A percentile compares a stretch with the other conserved stretches of the same genome.
phyloP scores from a whole-genome alignment of 305 asterid genomes.

The Fraxinus platypoda region DNA sequence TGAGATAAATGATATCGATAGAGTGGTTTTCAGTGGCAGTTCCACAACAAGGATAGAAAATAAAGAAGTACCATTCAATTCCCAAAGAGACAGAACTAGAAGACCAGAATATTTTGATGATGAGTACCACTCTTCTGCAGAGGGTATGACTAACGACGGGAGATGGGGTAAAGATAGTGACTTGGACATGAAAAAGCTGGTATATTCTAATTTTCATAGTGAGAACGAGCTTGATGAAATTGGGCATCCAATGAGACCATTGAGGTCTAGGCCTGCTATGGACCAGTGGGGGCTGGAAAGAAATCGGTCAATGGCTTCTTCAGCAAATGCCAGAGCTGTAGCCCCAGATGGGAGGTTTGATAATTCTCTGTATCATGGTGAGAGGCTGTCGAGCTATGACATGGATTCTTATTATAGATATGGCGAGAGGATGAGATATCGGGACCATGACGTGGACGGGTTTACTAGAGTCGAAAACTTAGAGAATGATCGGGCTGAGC shows the following conservation, averaged over 20 bases:
- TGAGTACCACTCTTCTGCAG: slow-evolving; percentile 34
- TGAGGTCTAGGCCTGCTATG: slow-evolving; percentile 43
- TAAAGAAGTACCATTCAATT: slow-evolving; percentile 33
- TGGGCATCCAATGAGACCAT: slow-evolving; percentile 41
- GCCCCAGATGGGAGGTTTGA: slow-evolving; percentile 42
- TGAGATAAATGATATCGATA: slow-evolving; percentile 33
- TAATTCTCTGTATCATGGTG: slow-evolving; percentile 41
- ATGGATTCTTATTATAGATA: slow-evolving; percentile 44
- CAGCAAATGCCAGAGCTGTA: slow-evolving; percentile 31
- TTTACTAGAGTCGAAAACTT: slow-evolving; percentile 46
- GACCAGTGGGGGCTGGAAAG: slow-evolving; percentile 39
- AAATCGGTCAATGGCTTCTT: slow-evolving; percentile 21
- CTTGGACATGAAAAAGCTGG: slow-evolving; percentile 36
- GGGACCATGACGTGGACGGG: slow-evolving; percentile 44
- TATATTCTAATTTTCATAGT: slow-evolving; percentile 30
- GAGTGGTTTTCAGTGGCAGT: slow-evolving; percentile 32
- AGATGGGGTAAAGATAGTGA: slow-evolving; percentile 31
- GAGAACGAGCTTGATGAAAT: slow-evolving; percentile 33
- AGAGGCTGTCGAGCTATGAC: slow-evolving; percentile 56
- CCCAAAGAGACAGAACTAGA: slow-evolving; percentile 45
- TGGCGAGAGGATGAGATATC: slow-evolving; percentile 43
- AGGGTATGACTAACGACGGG: slow-evolving; percentile 32
- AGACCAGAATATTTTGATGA: slow-evolving; percentile 37
- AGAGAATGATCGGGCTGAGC: slow-evolving; percentile 73
- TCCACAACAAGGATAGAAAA: slow-evolving; percentile 35